These are phyloP conservation scores for Solanum commersonii DNA, from an alignment of 257 asterid genomes.

Conservation along the genomic window DNA sequence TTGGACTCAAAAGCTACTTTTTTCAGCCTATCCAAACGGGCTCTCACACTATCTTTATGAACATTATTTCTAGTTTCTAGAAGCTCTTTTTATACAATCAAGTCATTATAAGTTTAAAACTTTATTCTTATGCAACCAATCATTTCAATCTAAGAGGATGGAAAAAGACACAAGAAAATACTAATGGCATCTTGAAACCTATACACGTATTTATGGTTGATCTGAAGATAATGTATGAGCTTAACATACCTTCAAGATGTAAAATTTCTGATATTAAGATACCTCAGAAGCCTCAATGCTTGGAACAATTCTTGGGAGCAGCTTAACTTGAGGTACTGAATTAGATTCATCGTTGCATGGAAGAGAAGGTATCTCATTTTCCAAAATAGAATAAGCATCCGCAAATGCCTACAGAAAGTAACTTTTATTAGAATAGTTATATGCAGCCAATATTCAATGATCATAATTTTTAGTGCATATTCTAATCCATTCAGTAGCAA, in stretches of 20 bases:
- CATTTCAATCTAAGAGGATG: not conserved
- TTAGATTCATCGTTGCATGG: conserved; percentile 31
- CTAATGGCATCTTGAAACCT: not conserved
- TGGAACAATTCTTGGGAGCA: conserved; percentile 85
- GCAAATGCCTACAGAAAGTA: conserved; percentile 75
- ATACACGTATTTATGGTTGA: not conserved
- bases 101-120: not conserved
- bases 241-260: conserved; percentile 18
- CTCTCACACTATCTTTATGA: not conserved
- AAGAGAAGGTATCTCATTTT: conserved; percentile 50
- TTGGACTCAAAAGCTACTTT: too few species aligned
- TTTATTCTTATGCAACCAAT: not conserved
- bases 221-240: not conserved
- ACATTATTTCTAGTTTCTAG: not conserved
- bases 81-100: not conserved
- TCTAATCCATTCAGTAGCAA: not conserved
- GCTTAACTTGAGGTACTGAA: conserved; percentile 35
- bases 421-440: not conserved
- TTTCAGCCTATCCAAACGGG: too few species aligned
- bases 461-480: not conserved
- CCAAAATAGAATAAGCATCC: conserved; percentile 90
- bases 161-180: not conserved
- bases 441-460: not conserved
- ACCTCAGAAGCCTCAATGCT: conserved; percentile 60
- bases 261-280: conserved; percentile 24